Evolutionary conservation across 768 basidiomycete genomes (phyloP).

Genomic region (Pisolithus tinctorius): DNA sequence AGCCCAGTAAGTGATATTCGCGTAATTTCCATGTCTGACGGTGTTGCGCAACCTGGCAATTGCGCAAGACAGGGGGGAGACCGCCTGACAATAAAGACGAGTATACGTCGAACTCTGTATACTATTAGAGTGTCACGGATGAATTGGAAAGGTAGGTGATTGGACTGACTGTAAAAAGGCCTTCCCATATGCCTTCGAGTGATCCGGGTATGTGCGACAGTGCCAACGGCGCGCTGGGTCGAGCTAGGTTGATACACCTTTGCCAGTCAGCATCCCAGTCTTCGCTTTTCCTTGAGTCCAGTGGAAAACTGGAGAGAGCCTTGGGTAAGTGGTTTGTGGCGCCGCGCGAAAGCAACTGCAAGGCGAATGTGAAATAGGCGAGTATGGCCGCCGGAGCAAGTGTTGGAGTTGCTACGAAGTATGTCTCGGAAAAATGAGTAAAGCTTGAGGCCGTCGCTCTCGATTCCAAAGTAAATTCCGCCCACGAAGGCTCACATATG

Average conservation of each 20-base stretch:
- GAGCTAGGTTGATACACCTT: conserved; percentile 39
- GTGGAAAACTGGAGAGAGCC: conserved; percentile 9
- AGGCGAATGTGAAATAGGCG: conserved; percentile 52
- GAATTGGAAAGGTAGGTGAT: neutral
- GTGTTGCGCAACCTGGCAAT: conserved; percentile 73
- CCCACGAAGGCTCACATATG: conserved; percentile 52
- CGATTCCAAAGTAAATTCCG: conserved; percentile 40
- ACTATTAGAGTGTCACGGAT: conserved; percentile 34
- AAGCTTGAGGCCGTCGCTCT: conserved; percentile 18
- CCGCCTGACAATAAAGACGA: conserved; percentile 68
- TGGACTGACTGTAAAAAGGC: conserved; percentile 58
- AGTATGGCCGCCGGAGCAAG: conserved; percentile 69
- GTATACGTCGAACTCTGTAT: conserved; percentile 82
- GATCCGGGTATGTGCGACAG: conserved; percentile 57
- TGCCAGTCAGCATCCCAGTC: conserved; percentile 75
- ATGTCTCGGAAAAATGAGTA: conserved; percentile 39
- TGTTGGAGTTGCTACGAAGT: conserved; percentile 49
- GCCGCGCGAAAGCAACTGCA: conserved; percentile 10
- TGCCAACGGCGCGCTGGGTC: conserved; percentile 29
- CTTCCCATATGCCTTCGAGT: conserved; percentile 76
- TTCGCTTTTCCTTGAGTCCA: conserved; percentile 24
- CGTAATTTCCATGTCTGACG: conserved; percentile 86
- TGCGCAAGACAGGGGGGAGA: conserved; percentile 57
- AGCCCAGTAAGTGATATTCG: conserved; percentile 56
- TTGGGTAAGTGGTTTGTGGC: conserved; percentile 6